Base-by-base conservation (phyloP, 441 rosid genomes). In the Flueggea neowawraea region DNA sequence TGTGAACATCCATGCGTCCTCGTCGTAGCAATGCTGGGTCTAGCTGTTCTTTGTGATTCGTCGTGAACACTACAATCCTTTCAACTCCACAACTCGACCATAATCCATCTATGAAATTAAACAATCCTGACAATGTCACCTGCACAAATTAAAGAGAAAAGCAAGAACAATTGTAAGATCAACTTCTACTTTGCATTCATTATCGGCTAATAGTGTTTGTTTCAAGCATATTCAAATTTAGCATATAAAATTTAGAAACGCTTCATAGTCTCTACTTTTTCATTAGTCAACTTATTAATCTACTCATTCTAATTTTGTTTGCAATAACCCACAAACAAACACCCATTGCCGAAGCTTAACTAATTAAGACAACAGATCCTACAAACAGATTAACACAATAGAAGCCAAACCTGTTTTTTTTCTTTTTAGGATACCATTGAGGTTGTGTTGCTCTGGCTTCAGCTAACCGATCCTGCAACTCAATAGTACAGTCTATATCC, bases 31-130 rank as follows among this genome's bases (percentile, higher is more conserved):
- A 43, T 32, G 84, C 79, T n/a, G 78, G 74, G 67, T 69, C 81
- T 39, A 72, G 59, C 36, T 36, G 67, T 32, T 77, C 81, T 50
- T 71, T 63, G 70, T 77, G 82, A 62, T 83, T 85, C 0, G 91
- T 89, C 0, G 94, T 87, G 72, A 87, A 89, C 16, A 83, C 68
- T 9, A 71, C 66, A 31, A 73, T 71, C 67, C 76, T 73, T 73
- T 79, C 79, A 45, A 71, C 79, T 2, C 81, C 84, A 48, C 84
- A 87, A 13, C 90, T 89, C 6, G 89, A 89, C 94, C 94, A 89
- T 61, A 89, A 32, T 16, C 94, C 93, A 48, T 89, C 96, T 12
- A 87, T 84, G 80, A 82, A 80, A 67, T 85, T 85, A 5, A 85
- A 75, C 61, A 79, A 60, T 12, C 82, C 79, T 3, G 79, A 82